Conservation (phyloP, 2,329 filamentous ascomycete genomes). For the Aureobasidium leucospermi region DNA sequence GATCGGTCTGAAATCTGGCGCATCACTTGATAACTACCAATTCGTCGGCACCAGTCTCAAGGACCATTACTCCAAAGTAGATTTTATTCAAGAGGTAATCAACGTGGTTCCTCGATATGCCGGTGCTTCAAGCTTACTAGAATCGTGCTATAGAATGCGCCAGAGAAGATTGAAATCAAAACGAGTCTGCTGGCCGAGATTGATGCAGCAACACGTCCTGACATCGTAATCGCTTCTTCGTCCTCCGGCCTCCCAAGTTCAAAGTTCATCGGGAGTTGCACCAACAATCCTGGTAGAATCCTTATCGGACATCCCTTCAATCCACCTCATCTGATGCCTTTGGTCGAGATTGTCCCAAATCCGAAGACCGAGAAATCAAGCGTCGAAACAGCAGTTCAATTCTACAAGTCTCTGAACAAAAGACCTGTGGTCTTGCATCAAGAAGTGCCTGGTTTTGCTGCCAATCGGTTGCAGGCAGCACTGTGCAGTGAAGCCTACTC, state of each 20-base stretch:
- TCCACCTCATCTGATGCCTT: constrained; percentile 54
- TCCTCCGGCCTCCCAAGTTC: constrained; percentile 53
- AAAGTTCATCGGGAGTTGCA: constrained; percentile 37
- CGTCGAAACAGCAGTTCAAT: constrained; percentile 36
- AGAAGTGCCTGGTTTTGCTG: constrained; percentile 50
- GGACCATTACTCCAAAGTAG: constrained; percentile 18
- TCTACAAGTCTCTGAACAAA: constrained; percentile 38
- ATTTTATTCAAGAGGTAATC: constrained; percentile 31
- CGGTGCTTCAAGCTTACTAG: background rate
- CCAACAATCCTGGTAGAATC: constrained; percentile 35
- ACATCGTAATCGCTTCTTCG: constrained; percentile 49
- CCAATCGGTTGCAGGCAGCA: constrained; percentile 51
- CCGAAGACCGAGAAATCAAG: constrained; percentile 33
- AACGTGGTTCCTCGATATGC: background rate
- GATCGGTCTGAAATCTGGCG: constrained; percentile 15
- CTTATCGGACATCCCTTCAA: constrained; percentile 56
- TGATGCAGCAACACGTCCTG: constrained; percentile 35
- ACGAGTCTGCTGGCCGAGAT: constrained; percentile 45
- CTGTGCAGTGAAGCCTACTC: constrained; percentile 49
- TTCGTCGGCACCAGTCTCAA: constrained; percentile 19
- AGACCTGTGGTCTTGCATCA: constrained; percentile 45
- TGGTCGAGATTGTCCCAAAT: constrained; percentile 51
- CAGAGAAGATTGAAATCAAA: constrained; percentile 48
- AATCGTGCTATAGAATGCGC: constrained; percentile 42
- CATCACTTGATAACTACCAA: constrained; percentile 17